Conservation (phyloP, 306 rosid genomes). For the Canavalia ensiformis region DNA sequence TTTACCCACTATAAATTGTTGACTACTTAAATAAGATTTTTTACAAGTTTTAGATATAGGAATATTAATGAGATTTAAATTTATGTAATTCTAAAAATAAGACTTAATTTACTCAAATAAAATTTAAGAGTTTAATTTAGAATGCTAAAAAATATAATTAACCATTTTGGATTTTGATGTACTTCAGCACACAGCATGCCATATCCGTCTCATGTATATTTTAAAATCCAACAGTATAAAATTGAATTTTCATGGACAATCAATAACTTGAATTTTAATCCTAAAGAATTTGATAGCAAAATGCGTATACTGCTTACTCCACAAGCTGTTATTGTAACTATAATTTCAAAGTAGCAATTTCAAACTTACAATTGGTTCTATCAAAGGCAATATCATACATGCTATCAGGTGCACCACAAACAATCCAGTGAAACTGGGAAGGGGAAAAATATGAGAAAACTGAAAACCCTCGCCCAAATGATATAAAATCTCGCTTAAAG, state of each 20-base stretch:
- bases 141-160: too few species aligned
- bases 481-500: conserved; percentile 63
- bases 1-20: too few species aligned
- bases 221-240: background rate
- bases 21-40: too few species aligned
- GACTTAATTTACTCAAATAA: too few species aligned
- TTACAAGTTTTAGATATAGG: too few species aligned
- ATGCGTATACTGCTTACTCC: conserved; percentile 35
- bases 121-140: too few species aligned
- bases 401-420: conserved; percentile 53
- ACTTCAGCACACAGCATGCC: too few species aligned
- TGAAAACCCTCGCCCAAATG: conserved; percentile 60
- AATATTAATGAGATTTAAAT: too few species aligned
- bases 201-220: too few species aligned
- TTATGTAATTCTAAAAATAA: too few species aligned
- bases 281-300: conserved; percentile 33
- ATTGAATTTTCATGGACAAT: background rate
- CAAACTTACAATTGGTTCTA: conserved; percentile 60
- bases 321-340: conserved; percentile 60
- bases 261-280: background rate
- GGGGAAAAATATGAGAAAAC: conserved; percentile 55
- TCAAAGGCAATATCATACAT: conserved; percentile 60
- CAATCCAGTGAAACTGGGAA: conserved; percentile 61
- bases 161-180: too few species aligned
- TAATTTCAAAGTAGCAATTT: conserved; percentile 49